Evolutionary conservation across 2,329 filamentous ascomycete genomes (phyloP).

Genomic region (Bipolaris zeicola): DNA sequence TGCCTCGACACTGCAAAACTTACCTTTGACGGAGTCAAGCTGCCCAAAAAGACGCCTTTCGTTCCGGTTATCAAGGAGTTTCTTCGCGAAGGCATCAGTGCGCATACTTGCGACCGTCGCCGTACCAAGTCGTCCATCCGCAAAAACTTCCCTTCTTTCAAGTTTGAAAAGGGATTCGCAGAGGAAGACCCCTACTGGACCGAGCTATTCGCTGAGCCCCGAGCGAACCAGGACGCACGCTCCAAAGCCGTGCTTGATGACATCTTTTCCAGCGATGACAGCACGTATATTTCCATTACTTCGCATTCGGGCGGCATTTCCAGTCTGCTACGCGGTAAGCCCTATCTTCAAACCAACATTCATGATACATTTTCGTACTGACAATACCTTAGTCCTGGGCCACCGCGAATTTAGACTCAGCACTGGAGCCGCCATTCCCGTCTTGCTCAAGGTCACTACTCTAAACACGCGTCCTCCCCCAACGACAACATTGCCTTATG

Average conservation of each 20-base stretch:
- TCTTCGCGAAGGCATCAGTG: constrained; percentile 68
- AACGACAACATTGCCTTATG: constrained; percentile 38
- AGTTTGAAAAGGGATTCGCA: constrained; percentile 65
- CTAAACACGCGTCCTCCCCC: constrained; percentile 39
- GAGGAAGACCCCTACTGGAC: constrained; percentile 64
- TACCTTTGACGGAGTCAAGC: constrained; percentile 62
- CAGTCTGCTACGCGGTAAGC: constrained; percentile 54
- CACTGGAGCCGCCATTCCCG: constrained; percentile 72
- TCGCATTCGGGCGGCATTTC: constrained; percentile 65
- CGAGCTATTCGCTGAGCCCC: constrained; percentile 55
- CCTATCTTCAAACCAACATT: not conserved
- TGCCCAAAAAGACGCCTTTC: constrained; percentile 61
- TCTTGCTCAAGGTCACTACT: constrained; percentile 66
- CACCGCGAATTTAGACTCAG: constrained; percentile 66
- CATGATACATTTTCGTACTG: not conserved
- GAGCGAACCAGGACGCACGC: constrained; percentile 58
- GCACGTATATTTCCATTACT: constrained; percentile 60
- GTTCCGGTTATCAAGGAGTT: constrained; percentile 66
- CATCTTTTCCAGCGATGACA: constrained; percentile 57
- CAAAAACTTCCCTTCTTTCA: constrained; percentile 58
- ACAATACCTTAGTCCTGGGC: constrained; percentile 54
- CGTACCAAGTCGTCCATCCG: constrained; percentile 61
- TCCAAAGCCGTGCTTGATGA: constrained; percentile 56
- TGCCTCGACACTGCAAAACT: constrained; percentile 67
- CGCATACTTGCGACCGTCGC: constrained; percentile 71